Conservation (phyloP, 768 basidiomycete genomes). For the Pleurotus pulmonarius region DNA sequence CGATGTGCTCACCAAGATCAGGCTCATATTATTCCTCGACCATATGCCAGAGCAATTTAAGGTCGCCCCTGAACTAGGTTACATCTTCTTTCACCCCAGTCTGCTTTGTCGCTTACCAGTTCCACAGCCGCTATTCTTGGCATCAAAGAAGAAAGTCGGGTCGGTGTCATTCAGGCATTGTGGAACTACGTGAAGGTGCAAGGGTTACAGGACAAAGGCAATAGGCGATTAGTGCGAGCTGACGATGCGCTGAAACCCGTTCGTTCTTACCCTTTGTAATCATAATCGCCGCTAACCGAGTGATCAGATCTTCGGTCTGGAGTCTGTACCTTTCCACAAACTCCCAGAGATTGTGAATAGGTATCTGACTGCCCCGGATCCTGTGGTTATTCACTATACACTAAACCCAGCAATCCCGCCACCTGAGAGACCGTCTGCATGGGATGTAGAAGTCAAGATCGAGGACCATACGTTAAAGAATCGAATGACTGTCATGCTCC, state of each 20-base stretch:
- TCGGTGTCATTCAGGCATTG: conserved; percentile 75
- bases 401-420: conserved; percentile 60
- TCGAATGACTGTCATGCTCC: conserved; percentile 69
- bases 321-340: conserved; percentile 70
- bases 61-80: conserved; percentile 72
- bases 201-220: conserved; percentile 78
- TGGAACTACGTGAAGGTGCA: conserved; percentile 93
- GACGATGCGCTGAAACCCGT: conserved; percentile 70
- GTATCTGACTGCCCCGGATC: conserved; percentile 72
- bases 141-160: conserved; percentile 80
- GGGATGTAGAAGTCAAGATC: conserved; percentile 85
- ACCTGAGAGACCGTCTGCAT: conserved; percentile 71
- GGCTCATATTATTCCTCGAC: conserved; percentile 83
- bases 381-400: conserved; percentile 75
- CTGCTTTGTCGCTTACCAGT: too few species aligned
- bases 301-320: conserved; percentile 64
- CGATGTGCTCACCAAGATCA: conserved; percentile 70
- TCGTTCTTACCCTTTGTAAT: conserved; percentile 12
- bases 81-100: conserved; percentile 6
- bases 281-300: neutral
- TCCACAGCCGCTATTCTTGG: conserved; percentile 47
- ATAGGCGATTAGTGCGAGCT: conserved; percentile 64
- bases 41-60: conserved; percentile 87
- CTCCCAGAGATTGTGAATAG: conserved; percentile 85
- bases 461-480: conserved; percentile 75